Base-by-base conservation (phyloP, 805 yeast species). In the Cyberlindnera amylophila region DNA sequence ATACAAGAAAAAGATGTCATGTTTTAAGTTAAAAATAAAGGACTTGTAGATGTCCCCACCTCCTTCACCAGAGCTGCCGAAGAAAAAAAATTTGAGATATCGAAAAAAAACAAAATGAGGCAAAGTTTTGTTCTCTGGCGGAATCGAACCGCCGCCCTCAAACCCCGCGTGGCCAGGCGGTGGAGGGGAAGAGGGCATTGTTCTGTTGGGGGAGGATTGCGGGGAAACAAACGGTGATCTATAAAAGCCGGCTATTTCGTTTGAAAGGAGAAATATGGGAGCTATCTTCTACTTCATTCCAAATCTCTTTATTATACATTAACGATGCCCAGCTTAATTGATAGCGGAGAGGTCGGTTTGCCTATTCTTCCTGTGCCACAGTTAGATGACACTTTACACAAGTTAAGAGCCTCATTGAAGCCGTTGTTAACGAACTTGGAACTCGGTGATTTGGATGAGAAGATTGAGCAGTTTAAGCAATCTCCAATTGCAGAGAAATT, bases 321-420 rank as follows among this genome's bases (percentile, higher is more conserved):
- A 32, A 15, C 14, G 11, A 38, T 38, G 36, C 36, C 36, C 5
- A 32, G 27, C 23, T 9, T 21, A 6, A 9, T 21, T 21, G 24
- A 21, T 21, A 21, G 9, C 24, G 9, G 24, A 6, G 24, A 21
- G 24, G 9, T 9, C 8, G 24, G 9, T 9, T 62, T 83, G 16
- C 86, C 88, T 1, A 61, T 59, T 28, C 64, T 84, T 17, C 89
- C 89, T 0, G 75, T 85, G 12, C 91, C 95, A 0, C 62, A 68
- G 11, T 54, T 83, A 4, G 44, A 61, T 2, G 53, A 70, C 3
- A 78, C 89, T 0, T 62, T 79, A 13, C 61, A 60, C 17, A 82
- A 81, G 53, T 60, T 82, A 12, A 62, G 79, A 24, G 63, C 66
- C 5, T 77, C 87, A 0, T 52, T 84, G 27, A 72, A 77, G 52